Base-by-base conservation (phyloP, 371 early-diverging fungal species). In the Mucor irregularis region DNA sequence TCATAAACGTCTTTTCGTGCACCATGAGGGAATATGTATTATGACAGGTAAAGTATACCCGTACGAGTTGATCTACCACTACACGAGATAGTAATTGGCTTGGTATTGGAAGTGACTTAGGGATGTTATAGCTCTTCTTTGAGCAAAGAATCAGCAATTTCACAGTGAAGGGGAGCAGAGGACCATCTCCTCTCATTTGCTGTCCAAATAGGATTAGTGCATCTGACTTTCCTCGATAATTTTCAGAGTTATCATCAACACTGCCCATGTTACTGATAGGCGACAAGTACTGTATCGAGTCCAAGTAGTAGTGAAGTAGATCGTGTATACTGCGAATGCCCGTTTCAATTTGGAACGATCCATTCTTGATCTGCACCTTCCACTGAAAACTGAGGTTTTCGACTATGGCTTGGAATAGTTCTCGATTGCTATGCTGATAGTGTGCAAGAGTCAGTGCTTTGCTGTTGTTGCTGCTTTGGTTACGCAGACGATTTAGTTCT, bases 281-380 rank as follows among this genome's bases (percentile, higher is more conserved):
- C 16, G 25, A 11, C 2, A 51, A 24, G 9, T 39, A 39, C 2
- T 29, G 44, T 11, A n/a, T n/a, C n/a, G n/a, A n/a, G n/a, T n/a
- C n/a, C n/a, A n/a, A n/a, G n/a, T n/a, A n/a, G n/a, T n/a, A n/a
- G n/a, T n/a, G n/a, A n/a, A 62, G 4, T 11, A 62, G 28, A 22
- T 62, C 56, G 9, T 48, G 44, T 1, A 62, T 24, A n/a, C 31
- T 51, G 10, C 43, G 22, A 14, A 62, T 62, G 13, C 56, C 62
- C 17, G 62, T 62, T 21, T 62, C 56, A 9, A 62, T 62, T 25
- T 22, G 44, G 22, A 62, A 56, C 0, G 13, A 39, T 0, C 62
- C 62, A 19, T 62, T 26, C 4, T 37, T 19, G 1, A 62, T 56
- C 9, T 28, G 39, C 13, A 49, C 10, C 21, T 19, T 61, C 61